Evolutionary conservation across 2,329 filamentous ascomycete species (phyloP).

Genomic region (Capronia epimyces): DNA sequence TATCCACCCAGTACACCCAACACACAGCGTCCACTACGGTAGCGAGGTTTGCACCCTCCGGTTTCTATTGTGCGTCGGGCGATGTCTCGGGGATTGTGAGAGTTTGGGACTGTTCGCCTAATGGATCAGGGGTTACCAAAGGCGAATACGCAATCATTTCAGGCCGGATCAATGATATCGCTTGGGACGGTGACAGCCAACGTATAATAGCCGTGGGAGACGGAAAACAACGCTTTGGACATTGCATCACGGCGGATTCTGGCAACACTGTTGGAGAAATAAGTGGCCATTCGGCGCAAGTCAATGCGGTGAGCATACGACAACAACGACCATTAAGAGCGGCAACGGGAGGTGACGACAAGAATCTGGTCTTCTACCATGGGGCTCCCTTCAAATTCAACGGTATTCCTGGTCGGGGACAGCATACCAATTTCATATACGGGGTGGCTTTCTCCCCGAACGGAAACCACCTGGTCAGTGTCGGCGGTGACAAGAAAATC

Average conservation of each 20-base stretch:
- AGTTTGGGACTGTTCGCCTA: conserved; percentile 84
- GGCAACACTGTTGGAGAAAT: conserved; percentile 96
- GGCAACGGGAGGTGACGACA: conserved; percentile 86
- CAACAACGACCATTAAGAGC: conserved; percentile 86
- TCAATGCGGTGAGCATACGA: conserved; percentile 87
- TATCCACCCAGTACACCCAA: conserved; percentile 83
- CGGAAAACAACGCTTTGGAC: conserved; percentile 86
- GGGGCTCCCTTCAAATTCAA: conserved; percentile 96
- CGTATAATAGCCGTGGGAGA: conserved; percentile 94
- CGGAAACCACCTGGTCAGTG: conserved; percentile 72
- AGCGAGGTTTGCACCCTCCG: conserved; percentile 86
- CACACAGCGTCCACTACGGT: conserved; percentile 87
- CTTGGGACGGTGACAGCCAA: conserved; percentile 96
- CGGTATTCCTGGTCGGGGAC: conserved; percentile 58
- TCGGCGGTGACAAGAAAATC: conserved; percentile 86
- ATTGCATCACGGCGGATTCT: conserved; percentile 90
- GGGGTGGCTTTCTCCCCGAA: conserved; percentile 87
- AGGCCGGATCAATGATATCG: conserved; percentile 90
- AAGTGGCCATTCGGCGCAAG: conserved; percentile 78
- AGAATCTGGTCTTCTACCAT: conserved; percentile 83
- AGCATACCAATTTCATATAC: conserved; percentile 85
- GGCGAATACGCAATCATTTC: conserved; percentile 93
- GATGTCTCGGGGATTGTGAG: conserved; percentile 78
- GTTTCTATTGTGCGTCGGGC: conserved; percentile 90
- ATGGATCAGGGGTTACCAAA: conserved; percentile 68